Evolutionary conservation across 176 grass and related monocot genomes (phyloP).

Genomic region (Oryza rufipogon): DNA sequence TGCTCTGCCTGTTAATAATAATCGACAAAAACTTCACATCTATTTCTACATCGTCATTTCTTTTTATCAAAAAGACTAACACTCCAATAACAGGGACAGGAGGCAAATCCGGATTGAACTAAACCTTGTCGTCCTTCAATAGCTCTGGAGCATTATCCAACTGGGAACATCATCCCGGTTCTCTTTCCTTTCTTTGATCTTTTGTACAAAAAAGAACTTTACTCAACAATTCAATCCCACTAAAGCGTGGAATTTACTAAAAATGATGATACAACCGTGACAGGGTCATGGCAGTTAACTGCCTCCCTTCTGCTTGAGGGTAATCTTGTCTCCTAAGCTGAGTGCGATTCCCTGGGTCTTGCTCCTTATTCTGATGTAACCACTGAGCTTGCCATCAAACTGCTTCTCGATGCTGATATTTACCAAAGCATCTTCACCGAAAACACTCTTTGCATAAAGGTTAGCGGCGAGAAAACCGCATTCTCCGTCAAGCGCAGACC

Average conservation of each 20-base stretch:
- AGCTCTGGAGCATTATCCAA: background rate
- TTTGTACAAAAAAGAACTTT: constrained; percentile 49
- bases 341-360: constrained; percentile 87
- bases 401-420: constrained; percentile 85
- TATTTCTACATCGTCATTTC: constrained; percentile 40
- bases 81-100: background rate
- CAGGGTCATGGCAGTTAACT: constrained; percentile 25
- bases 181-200: constrained; percentile 41
- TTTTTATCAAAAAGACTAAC: constrained; percentile 35
- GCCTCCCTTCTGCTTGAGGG: constrained; percentile 82
- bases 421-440: constrained; percentile 81
- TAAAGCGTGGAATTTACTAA: constrained; percentile 35
- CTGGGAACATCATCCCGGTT: background rate
- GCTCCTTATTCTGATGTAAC: constrained; percentile 81
- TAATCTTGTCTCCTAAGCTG: constrained; percentile 88
- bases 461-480: constrained; percentile 74
- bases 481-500: constrained; percentile 71
- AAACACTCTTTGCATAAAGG: constrained; percentile 82
- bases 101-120: background rate
- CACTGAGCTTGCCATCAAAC: constrained; percentile 70
- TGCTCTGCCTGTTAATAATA: constrained; percentile 20
- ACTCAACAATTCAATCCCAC: constrained; percentile 31
- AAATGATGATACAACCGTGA: constrained; percentile 24
- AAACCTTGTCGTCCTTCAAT: background rate
- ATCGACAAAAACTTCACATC: constrained; percentile 32